These are phyloP conservation scores for Orychophragmus violaceus DNA, from an alignment of 345 rosid species.

Conservation along the genomic window DNA sequence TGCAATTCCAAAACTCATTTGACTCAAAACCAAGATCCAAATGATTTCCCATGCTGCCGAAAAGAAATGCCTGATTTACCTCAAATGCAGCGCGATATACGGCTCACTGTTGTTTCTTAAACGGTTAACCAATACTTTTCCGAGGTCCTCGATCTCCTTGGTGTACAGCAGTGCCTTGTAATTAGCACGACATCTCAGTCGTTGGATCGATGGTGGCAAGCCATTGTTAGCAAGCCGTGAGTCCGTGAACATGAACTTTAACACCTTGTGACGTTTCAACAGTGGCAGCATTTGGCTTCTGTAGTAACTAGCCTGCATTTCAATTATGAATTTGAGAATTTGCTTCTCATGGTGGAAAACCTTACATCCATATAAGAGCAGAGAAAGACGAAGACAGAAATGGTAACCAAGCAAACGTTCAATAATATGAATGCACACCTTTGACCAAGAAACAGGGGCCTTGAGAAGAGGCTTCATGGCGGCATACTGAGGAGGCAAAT, in stretches of 20 bases:
- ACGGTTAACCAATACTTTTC: conserved; percentile 56
- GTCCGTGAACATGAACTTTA: conserved; percentile 85
- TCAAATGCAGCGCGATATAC: conserved; percentile 78
- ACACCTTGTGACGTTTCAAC: conserved; percentile 73
- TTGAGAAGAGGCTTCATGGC: conserved; percentile 54
- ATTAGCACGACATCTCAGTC: conserved; percentile 91
- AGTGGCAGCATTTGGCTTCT: conserved; percentile 60
- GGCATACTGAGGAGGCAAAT: conserved; percentile 53
- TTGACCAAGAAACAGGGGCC: conserved; percentile 99
- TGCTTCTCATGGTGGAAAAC: conserved; percentile 1
- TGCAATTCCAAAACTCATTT: conserved; percentile 32
- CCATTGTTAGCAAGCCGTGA: conserved; percentile 88
- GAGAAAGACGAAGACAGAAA: not conserved
- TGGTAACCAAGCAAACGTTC: not conserved
- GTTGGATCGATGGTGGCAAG: conserved; percentile 67
- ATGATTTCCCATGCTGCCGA: not conserved
- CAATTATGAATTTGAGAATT: not conserved
- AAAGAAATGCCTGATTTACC: conserved; percentile 26
- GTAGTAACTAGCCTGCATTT: conserved; percentile 86
- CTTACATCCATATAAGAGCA: conserved; percentile 10
- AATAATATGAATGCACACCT: conserved; percentile 43
- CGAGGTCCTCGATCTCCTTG: conserved; percentile 68
- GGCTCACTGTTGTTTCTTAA: conserved; percentile 65
- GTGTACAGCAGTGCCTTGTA: conserved; percentile 68
- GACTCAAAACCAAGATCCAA: not conserved